These are phyloP conservation scores for Vickermania ingenoplastis DNA, from an alignment of 208 protist genomes.

Conservation along the genomic window DNA sequence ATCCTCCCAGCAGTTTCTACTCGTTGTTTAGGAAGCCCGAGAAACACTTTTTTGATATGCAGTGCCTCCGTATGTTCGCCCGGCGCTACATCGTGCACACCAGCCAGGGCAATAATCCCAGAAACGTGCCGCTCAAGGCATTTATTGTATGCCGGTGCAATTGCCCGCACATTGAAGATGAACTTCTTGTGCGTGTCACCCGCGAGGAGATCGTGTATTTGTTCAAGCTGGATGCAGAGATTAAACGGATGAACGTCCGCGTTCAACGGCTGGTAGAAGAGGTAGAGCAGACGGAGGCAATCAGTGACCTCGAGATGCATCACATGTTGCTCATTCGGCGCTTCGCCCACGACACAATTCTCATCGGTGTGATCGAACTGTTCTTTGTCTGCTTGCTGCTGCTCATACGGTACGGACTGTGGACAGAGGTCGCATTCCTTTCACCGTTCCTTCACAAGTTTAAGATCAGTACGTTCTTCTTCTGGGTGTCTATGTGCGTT, in stretches of 20 bases:
- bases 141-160: conserved; percentile 56
- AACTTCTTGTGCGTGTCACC: conserved; percentile 35
- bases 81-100: conserved; percentile 76
- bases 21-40: conserved; percentile 49
- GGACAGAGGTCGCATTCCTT: neutral
- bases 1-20: conserved; percentile 44
- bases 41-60: conserved; percentile 53
- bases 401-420: conserved; percentile 12
- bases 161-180: conserved; percentile 40
- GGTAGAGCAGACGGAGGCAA: conserved; percentile 17
- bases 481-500: neutral
- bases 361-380: conserved; percentile 35
- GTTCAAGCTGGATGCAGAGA: conserved; percentile 51
- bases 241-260: conserved; percentile 21
- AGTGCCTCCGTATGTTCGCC: conserved; percentile 79
- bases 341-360: conserved; percentile 57
- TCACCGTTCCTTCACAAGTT: neutral
- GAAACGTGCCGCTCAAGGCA: conserved; percentile 37
- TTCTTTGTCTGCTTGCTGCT: conserved; percentile 22
- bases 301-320: conserved; percentile 35
- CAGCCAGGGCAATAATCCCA: conserved; percentile 60
- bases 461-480: neutral
- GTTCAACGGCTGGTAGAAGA: conserved; percentile 13
- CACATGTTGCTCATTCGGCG: conserved; percentile 58
- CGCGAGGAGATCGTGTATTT: conserved; percentile 60